These are phyloP conservation scores for Apiospora aurea DNA, from an alignment of 2,329 filamentous ascomycete genomes.

Conservation along the genomic window DNA sequence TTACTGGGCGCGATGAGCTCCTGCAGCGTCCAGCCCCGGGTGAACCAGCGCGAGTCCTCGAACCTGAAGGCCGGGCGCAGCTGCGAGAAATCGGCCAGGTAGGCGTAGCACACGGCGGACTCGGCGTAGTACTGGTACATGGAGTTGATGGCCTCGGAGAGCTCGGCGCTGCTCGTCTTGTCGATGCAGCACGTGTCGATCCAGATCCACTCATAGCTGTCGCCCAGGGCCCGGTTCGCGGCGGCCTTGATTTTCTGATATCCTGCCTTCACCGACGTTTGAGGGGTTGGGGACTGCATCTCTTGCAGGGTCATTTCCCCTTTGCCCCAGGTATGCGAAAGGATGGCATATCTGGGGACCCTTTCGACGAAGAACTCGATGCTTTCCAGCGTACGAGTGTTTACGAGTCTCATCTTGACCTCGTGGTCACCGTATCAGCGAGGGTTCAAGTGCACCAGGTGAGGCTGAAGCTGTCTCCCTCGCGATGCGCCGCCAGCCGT, in stretches of 20 bases:
- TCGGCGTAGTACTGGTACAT: conserved; percentile 7
- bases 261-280: conserved; percentile 3
- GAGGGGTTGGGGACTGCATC: conserved; percentile 1
- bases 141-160: conserved; percentile 19
- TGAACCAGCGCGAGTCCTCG: conserved; percentile 3
- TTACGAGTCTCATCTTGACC: neutral
- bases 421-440: neutral
- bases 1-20: conserved; percentile 22
- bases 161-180: conserved; percentile 17
- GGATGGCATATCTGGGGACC: conserved; percentile 3
- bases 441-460: neutral
- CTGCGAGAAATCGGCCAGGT: conserved; percentile 16
- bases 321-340: conserved; percentile 13
- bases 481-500: neutral
- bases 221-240: neutral
- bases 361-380: conserved; percentile 5
- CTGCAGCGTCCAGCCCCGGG: neutral
- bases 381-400: neutral
- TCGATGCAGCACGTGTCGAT: conserved; percentile 20
- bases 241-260: conserved; percentile 3
- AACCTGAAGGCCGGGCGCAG: conserved; percentile 15
- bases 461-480: neutral
- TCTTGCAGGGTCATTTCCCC: conserved; percentile 7
- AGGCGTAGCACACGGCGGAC: neutral
- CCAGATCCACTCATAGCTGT: conserved; percentile 4